Base-by-base conservation (phyloP, 2,329 filamentous ascomycete species). In the Alternaria sp. region DNA sequence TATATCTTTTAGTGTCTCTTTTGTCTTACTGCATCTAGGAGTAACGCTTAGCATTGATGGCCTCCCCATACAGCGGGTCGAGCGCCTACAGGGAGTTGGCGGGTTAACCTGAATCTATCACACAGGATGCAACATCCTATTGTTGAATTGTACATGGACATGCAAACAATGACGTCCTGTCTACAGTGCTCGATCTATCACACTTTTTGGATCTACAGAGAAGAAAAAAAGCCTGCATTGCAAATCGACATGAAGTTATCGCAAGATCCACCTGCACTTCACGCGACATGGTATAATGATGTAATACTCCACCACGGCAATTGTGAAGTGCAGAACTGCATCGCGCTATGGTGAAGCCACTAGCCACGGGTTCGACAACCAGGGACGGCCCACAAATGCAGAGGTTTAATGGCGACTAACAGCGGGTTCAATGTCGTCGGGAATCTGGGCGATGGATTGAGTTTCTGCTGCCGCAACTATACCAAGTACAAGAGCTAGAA, bases 41-140 rank as follows among this genome's bases (percentile, higher is more conserved):
- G 22, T 58, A 16, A 22, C 18, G 32, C 22, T 41, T 50, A 57
- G 62, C 58, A 64, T 64, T 52, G 51, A 41, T 52, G 55, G 63
- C 61, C 63, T 66, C 63, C 63, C 58, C 60, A 9, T 52, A 40
- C 22, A 32, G 30, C 18, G 63, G 61, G 64, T 66, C 44, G 61
- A 54, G 60, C 50, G 64, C 64, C 64, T 32, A 40, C 20, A 53
- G 61, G 61, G 56, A 54, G 54, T 61, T 58, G 16, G 43, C 60
- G 48, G 28, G 51, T 27, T 32, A 56, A 18, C 14, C 14, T 52
- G 38, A 30, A 50, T 50, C 12, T 36, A 48, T 18, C 30, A 38
- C 28, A 45, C 14, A 36, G 30, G n/a, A 28, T 30, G 45, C 7
- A 38, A 27, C 3, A 52, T 57, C 34, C 38, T 40, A 38, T n/a